Evolutionary conservation across 768 basidiomycete species (phyloP), one percentile per base, ranked within the genome.

Genomic region (Amanita molliuscula): DNA sequence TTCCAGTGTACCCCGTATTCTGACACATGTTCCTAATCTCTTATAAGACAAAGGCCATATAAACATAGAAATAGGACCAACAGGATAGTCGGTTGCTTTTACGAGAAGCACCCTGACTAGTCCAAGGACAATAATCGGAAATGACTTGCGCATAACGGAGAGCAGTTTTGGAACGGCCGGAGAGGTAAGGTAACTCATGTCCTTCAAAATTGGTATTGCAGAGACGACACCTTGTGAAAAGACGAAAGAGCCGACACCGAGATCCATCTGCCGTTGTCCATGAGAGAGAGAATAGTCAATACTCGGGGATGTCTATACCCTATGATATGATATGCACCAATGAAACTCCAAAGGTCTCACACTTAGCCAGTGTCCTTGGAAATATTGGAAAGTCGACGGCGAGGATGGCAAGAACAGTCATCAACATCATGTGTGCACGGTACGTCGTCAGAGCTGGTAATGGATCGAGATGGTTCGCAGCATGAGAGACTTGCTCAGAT

Each of bases 1-100:
- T 98, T 98, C 96, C 96, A 99, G 58, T 98, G 95, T 0, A 81
- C 79, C 0, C 96, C 96, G 55, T 98, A 98, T 67, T 99, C 96
- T 0, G 93, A 84, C 48, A 87, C 83, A 53, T 98, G 96, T 69
- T 98, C 96, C 94, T 71, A 28, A 20, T 34, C 31, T 31, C 52
- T 26, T 21, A 42, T 33, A 18, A 47, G 48, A 48, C 31, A 31
- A 26, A 47, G 36, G 47, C 8, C 2, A 15, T 20, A 44, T 11
- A 16, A 10, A 41, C 15, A 7, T 13, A 16, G 26, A 44, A 23
- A 34, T 11, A 1, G 4, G 37, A 38, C 38, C 34, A 63, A 95
- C 94, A 3, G 95, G 96, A 64, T 99, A 99, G 50, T 93, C 89
- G 0, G 83, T 80, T 9, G 88, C 90, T 64, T 99, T 98, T 23